phyloP scores from a whole-genome alignment of 352 stramenopile genomes.

The Globisporangium camurandrum region DNA sequence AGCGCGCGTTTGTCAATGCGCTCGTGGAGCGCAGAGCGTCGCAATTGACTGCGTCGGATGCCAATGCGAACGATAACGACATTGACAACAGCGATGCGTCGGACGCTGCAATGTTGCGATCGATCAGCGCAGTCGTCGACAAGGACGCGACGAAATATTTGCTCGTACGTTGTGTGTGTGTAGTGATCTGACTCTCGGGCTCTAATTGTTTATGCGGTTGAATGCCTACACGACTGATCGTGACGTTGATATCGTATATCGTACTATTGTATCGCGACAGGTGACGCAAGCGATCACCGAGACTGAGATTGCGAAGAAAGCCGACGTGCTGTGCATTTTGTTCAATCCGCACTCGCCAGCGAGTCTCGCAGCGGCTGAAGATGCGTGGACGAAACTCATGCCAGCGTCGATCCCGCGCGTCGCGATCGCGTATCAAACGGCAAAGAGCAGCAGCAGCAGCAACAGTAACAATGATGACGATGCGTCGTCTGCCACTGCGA shows the following conservation, averaged over 20 bases:
- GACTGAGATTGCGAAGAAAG: conserved; percentile 60
- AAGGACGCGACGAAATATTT: conserved; percentile 54
- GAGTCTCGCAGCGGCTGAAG: conserved; percentile 38
- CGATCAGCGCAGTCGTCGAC: conserved; percentile 48
- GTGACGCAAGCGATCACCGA: conserved; percentile 55
- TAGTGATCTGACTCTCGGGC: no score
- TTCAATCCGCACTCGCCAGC: conserved; percentile 45
- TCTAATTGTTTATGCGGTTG: no score
- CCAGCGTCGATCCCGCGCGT: conserved; percentile 46
- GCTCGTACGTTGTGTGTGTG: conserved; percentile 34
- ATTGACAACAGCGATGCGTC: conserved; percentile 27
- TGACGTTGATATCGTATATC: not conserved
- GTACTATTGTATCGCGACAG: conserved; percentile 15
- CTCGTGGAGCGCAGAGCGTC: conserved; percentile 37
- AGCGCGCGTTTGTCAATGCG: conserved; percentile 42
- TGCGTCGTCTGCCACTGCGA: no score
- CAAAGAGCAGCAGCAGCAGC: conserved; percentile 6
- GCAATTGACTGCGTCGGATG: not conserved
- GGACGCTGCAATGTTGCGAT: conserved; percentile 33
- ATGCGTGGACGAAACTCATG: conserved; percentile 39
- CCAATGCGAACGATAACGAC: no score
- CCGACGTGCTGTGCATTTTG: conserved; percentile 65
- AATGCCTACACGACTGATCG: no score
- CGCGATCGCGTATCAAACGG: conserved; percentile 49
- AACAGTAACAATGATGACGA: no score